Conservation (phyloP, 768 basidiomycete genomes). For the Boletus reticuloceps region DNA sequence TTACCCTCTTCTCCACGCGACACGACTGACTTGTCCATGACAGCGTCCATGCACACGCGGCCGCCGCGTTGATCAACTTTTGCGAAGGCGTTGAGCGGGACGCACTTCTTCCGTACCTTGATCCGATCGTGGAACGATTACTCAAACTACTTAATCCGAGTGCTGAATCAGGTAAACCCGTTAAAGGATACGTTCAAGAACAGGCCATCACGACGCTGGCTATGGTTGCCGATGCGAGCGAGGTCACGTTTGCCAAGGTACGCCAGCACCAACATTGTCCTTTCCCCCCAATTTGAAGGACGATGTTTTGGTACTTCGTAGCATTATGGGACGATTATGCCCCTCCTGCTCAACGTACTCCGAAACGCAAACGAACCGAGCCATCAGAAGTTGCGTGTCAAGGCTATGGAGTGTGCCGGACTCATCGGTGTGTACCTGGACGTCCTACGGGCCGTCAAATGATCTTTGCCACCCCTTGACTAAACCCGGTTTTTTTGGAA, state of each 20-base stretch:
- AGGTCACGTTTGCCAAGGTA: conserved; percentile 73
- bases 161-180: conserved; percentile 39
- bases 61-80: conserved; percentile 87
- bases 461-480: not conserved
- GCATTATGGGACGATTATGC: conserved; percentile 82
- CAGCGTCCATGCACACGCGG: conserved; percentile 85
- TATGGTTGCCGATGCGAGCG: conserved; percentile 87
- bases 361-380: conserved; percentile 65
- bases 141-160: conserved; percentile 58
- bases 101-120: conserved; percentile 73
- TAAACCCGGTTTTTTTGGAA: not conserved
- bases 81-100: conserved; percentile 82
- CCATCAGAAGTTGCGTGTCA: conserved; percentile 66
- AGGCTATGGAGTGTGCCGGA: conserved; percentile 91
- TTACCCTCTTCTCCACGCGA: not conserved
- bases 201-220: conserved; percentile 86
- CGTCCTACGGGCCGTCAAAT: not conserved
- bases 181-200: conserved; percentile 72
- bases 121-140: conserved; percentile 67
- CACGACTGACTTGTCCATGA: not conserved
- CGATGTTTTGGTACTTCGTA: conserved; percentile 22
- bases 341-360: conserved; percentile 72
- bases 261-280: not conserved
- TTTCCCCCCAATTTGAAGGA: not conserved
- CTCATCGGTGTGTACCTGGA: conserved; percentile 60